These are phyloP conservation scores for Aspergillus awamori DNA, from an alignment of 2,329 filamentous ascomycete species.

Conservation along the genomic window DNA sequence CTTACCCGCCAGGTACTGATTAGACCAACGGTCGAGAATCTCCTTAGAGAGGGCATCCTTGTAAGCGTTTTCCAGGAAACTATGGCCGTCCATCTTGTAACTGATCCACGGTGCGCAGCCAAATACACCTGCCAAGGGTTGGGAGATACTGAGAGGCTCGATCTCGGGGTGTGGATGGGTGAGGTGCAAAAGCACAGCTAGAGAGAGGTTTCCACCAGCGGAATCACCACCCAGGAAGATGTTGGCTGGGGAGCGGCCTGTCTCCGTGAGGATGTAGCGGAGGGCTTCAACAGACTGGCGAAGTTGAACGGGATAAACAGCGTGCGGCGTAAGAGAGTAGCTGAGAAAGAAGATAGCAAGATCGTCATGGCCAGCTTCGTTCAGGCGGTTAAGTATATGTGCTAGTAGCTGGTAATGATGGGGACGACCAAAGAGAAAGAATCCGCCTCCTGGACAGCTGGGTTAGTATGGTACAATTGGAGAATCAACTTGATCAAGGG, in stretches of 20 bases:
- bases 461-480: background rate
- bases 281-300: constrained; percentile 42
- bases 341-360: constrained; percentile 55
- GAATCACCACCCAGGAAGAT: constrained; percentile 46
- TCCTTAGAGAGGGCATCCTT: constrained; percentile 52
- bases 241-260: constrained; percentile 33
- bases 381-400: constrained; percentile 44
- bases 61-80: constrained; percentile 48
- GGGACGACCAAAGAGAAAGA: constrained; percentile 47
- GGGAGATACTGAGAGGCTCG: constrained; percentile 39
- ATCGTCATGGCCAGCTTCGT: constrained; percentile 41
- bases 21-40: constrained; percentile 47
- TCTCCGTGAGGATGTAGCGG: constrained; percentile 40
- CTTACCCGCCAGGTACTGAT: constrained; percentile 48
- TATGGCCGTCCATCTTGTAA: constrained; percentile 47
- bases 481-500: background rate
- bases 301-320: constrained; percentile 44
- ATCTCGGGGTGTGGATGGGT: constrained; percentile 59
- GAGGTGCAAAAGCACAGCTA: constrained; percentile 38
- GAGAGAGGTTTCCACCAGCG: constrained; percentile 44
- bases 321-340: constrained; percentile 56
- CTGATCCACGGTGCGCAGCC: constrained; percentile 61
- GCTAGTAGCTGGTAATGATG: constrained; percentile 51
- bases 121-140: constrained; percentile 49
- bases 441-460: constrained; percentile 54